Conservation (phyloP, 176 grass and related monocot genomes). For the Luzula sylvatica region DNA sequence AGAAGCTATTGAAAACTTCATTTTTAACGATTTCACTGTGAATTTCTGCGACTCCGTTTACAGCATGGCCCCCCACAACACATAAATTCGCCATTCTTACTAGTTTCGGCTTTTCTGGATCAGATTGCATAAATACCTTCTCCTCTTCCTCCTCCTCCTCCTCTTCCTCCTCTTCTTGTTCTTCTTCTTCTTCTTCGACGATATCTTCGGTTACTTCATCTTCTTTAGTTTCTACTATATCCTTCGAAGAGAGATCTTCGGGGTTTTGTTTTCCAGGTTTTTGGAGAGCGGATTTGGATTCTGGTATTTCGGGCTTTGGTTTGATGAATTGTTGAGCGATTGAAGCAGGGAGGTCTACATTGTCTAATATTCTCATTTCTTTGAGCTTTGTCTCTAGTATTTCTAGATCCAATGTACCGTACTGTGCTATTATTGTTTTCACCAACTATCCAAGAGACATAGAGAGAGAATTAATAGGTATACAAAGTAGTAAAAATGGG, state of each 20-base stretch:
- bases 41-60: constrained; percentile 97
- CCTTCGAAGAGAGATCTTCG: constrained; percentile 33
- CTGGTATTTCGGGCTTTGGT: constrained; percentile 39
- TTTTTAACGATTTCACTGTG: constrained; percentile 98
- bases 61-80: constrained; percentile 82
- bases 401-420: constrained; percentile 56
- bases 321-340: constrained; percentile 66
- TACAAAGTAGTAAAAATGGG: neutral
- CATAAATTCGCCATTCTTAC: constrained; percentile 92
- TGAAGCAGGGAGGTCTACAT: constrained; percentile 68
- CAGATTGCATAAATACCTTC: constrained; percentile 51
- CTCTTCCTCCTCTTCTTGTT: constrained; percentile 28
- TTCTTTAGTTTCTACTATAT: constrained; percentile 22
- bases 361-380: constrained; percentile 97
- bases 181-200: constrained; percentile 16
- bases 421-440: constrained; percentile 55
- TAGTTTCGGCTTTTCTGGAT: constrained; percentile 62
- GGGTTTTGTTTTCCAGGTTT: constrained; percentile 23
- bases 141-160: constrained; percentile 55
- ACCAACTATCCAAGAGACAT: constrained; percentile 55
- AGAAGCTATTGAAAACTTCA: constrained; percentile 93
- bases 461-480: constrained; percentile 21
- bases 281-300: constrained; percentile 34
- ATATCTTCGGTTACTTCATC: constrained; percentile 29
- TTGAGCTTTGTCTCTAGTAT: constrained; percentile 71